Evolutionary conservation across 768 basidiomycete species (phyloP), one percentile per base, ranked within the genome.

Genomic region (Leccinum broughii): DNA sequence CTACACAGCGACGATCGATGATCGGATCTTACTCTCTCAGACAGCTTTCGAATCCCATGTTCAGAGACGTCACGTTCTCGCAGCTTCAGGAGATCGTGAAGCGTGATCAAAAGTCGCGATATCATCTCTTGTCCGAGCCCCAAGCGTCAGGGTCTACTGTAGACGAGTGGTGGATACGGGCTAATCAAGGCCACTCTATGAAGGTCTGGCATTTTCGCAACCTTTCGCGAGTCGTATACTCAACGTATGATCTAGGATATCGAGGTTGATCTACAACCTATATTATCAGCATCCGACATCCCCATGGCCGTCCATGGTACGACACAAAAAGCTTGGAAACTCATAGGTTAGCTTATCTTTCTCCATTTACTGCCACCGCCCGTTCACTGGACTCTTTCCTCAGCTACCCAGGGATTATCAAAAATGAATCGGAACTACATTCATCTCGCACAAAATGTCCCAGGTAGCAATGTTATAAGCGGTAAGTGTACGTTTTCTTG

Each of bases 361-460:
- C 39, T 30, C 30, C 5, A 3, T 37, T 39, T n/a, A n/a, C 35
- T 44, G 13, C 24, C 22, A 5, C 17, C 22, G 4, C 44, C 28
- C 8, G 1, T 28, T 30, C 57, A 10, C 58, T 17, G 44, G 22
- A 6, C 50, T 22, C 44, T 6, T 28, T 44, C 10, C 51, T 54
- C 50, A 95, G 93, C 80, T 14, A 77, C 76, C 7, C 76, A 85
- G 63, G 94, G 95, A 0, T 73, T 97, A 17, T 93, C 89, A 0
- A 87, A 81, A 62, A 97, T 95, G 94, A 81, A 76, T 13, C 81
- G 96, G 26, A 96, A 95, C 68, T 95, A 98, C 68, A 90, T 98
- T 41, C 96, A 99, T 73, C 80, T 97, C 14, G 95, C 95, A 0
- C 90, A 94, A 70, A 88, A 90, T 37, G 76, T 91, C 3, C 77